phyloP scores from a whole-genome alignment of 768 basidiomycete species.

The Asterophora parasitica region DNA sequence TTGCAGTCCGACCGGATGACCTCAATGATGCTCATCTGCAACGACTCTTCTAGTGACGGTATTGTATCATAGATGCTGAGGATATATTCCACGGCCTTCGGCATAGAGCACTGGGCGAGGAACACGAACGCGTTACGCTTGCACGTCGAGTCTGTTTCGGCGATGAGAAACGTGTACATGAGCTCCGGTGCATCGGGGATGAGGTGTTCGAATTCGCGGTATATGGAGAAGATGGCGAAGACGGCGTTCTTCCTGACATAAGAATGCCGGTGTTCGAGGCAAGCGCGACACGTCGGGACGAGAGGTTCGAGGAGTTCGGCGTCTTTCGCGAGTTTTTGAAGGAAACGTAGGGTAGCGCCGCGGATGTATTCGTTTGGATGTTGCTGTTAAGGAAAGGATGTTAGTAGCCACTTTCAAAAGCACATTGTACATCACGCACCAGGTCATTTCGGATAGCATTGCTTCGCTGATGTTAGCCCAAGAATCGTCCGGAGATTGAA shows the following conservation, averaged over 20 bases:
- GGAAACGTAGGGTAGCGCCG: slow-evolving; percentile 92
- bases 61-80: slow-evolving; percentile 82
- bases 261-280: slow-evolving; percentile 95
- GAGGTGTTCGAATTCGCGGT: slow-evolving; percentile 89
- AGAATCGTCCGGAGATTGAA: background rate
- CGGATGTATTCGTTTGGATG: slow-evolving; percentile 99
- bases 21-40: slow-evolving; percentile 96
- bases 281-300: slow-evolving; percentile 87
- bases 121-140: slow-evolving; percentile 97
- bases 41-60: slow-evolving; percentile 75
- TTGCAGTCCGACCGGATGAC: slow-evolving; percentile 88
- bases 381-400: slow-evolving; percentile 52
- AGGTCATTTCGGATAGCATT: slow-evolving; percentile 98
- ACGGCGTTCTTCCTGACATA: slow-evolving; percentile 99
- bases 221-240: slow-evolving; percentile 92
- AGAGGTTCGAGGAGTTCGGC: slow-evolving; percentile 93
- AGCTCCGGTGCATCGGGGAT: slow-evolving; percentile 96
- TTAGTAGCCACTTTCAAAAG: background rate
- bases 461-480: slow-evolving; percentile 34
- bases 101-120: slow-evolving; percentile 80
- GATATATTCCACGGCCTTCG: slow-evolving; percentile 90
- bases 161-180: slow-evolving; percentile 92
- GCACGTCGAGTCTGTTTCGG: slow-evolving; percentile 94
- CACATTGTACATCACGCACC: slow-evolving; percentile 39
- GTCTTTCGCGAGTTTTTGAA: slow-evolving; percentile 93